Base-by-base conservation (phyloP, 352 stramenopile species). In the Thalassiosira sp. region DNA sequence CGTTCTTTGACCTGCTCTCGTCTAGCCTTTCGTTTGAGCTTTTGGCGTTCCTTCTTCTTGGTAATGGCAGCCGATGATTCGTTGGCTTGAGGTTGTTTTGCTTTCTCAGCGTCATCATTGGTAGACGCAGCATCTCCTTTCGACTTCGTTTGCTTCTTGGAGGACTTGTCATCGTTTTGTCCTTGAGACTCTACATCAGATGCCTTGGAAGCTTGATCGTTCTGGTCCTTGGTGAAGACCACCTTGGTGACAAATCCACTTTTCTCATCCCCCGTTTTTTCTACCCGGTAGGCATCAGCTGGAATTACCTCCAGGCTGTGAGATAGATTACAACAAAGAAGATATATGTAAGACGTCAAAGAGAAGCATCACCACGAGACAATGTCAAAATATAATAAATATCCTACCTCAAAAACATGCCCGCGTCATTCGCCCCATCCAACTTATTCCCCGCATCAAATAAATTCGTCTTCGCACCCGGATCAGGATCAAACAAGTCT, bases 21-120 rank as follows among this genome's bases (percentile, higher is more conserved):
- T 33, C 54, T 75, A 13, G 60, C 57, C 45, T 81, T 76, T 16
- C 72, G 57, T 46, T 76, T 81, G n/a, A 74, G 27, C 16, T 70
- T 64, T 53, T 76, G 46, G 1, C 51, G 59, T 65, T 79, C 51
- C 45, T 40, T 40, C 31, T 40, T 40, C 31, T 5, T 40, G 31
- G 31, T 40, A 40, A 10, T 10, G 31, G 31, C 31, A n/a, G n/a
- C n/a, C n/a, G n/a, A n/a, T n/a, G n/a, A n/a, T n/a, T n/a, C n/a
- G n/a, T n/a, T n/a, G n/a, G n/a, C n/a, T n/a, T n/a, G n/a, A n/a
- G n/a, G n/a, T n/a, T n/a, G n/a, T n/a, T n/a, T n/a, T n/a, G n/a
- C n/a, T n/a, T n/a, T n/a, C n/a, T n/a, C n/a, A n/a, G n/a, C n/a
- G n/a, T n/a, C n/a, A n/a, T n/a, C n/a, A n/a, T n/a, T n/a, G n/a